phyloP scores from a whole-genome alignment of 2,329 filamentous ascomycete genomes.

The Calonectria ilicicola region DNA sequence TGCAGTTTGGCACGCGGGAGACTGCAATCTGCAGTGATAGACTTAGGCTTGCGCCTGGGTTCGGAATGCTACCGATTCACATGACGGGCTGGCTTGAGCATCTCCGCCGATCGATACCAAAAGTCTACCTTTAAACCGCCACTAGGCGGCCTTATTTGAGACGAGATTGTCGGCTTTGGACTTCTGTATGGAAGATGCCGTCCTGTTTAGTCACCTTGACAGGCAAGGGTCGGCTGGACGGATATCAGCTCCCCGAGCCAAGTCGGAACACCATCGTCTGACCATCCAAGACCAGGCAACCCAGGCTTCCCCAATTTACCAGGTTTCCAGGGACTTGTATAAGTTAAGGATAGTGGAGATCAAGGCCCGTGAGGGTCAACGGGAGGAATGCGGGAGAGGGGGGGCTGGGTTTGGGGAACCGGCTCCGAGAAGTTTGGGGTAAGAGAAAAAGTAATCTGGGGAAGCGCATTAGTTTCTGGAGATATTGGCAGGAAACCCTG shows the following conservation, averaged over 20 bases:
- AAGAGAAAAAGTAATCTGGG: background rate
- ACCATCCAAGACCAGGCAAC: background rate
- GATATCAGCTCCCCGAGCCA: background rate
- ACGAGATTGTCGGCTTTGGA: background rate
- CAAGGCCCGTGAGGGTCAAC: background rate
- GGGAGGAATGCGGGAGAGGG: background rate
- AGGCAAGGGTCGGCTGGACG: background rate
- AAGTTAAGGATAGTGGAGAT: background rate
- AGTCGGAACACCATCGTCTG: background rate
- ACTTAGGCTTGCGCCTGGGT: background rate
- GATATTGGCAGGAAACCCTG: background rate
- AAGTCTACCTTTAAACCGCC: background rate
- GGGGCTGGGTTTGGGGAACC: conserved; percentile 1
- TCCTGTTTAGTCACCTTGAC: background rate
- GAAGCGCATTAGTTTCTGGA: conserved; percentile 1
- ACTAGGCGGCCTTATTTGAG: background rate
- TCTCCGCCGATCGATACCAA: background rate
- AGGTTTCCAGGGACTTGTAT: background rate
- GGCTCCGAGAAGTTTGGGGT: background rate
- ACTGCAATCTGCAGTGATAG: background rate
- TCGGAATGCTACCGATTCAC: background rate
- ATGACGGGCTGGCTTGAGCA: background rate
- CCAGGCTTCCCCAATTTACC: background rate
- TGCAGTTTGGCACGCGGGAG: background rate
- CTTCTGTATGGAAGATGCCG: background rate